Conservation (phyloP, 1,284 basidiomycete genomes). For the Tetrapyrgos nigripes region DNA sequence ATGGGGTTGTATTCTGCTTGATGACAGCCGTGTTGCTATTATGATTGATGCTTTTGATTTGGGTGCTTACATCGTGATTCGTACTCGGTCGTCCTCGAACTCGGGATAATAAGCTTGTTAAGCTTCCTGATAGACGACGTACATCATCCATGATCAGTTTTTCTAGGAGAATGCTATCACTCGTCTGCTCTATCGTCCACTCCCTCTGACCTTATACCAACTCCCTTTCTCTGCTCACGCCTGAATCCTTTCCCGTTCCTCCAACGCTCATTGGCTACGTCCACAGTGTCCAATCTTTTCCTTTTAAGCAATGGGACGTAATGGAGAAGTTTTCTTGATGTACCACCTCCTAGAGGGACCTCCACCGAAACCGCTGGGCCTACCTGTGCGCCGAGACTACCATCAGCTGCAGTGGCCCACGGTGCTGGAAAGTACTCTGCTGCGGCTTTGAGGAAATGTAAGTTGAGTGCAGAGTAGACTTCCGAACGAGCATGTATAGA, state of each 20-base stretch:
- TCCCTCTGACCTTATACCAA: conserved; percentile 5
- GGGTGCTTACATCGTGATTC: no score
- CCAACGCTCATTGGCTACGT: conserved; percentile 82
- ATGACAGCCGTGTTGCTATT: no score
- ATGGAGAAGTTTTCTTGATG: conserved; percentile 60
- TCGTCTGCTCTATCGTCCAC: conserved; percentile 19
- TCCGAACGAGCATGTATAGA: conserved; percentile 61
- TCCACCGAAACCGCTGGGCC: conserved; percentile 17
- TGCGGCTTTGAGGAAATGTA: conserved; percentile 67
- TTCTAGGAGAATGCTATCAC: no score
- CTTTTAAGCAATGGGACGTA: conserved; percentile 75
- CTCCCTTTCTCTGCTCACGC: conserved; percentile 23
- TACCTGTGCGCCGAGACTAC: conserved; percentile 26
- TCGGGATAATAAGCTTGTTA: no score
- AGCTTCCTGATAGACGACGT: background rate
- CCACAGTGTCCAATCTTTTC: conserved; percentile 72
- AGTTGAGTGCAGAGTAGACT: conserved; percentile 64
- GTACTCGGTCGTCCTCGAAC: no score
- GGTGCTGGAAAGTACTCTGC: conserved; percentile 49
- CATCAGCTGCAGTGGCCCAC: conserved; percentile 18
- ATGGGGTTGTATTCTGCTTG: no score
- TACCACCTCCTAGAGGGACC: conserved; percentile 79
- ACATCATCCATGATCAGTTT: background rate
- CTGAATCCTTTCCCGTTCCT: conserved; percentile 62
- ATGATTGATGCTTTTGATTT: no score